These are phyloP conservation scores for Naematelia aurantialba DNA, from an alignment of 768 basidiomycete genomes.

Conservation along the genomic window DNA sequence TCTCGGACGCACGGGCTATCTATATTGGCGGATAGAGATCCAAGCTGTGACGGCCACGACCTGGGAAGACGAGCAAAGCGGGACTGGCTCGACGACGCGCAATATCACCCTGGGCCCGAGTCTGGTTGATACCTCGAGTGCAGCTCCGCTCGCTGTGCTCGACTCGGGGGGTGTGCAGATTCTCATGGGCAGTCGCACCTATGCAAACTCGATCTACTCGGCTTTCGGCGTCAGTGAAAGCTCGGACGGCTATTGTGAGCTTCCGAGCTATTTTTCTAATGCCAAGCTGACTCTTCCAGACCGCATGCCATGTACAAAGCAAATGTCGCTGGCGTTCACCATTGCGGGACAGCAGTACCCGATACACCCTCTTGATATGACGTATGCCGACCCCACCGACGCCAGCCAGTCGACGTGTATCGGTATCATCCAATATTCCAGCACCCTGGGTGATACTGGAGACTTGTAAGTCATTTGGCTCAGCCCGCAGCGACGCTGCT, in stretches of 20 bases:
- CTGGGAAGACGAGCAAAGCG: slow-evolving; percentile 28
- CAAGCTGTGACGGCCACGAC: slow-evolving; percentile 32
- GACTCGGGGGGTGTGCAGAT: slow-evolving; percentile 49
- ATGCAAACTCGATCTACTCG: slow-evolving; percentile 41
- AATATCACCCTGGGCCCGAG: slow-evolving; percentile 31
- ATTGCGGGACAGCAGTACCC: slow-evolving; percentile 35
- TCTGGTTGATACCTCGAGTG: slow-evolving; percentile 21
- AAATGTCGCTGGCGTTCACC: slow-evolving; percentile 40
- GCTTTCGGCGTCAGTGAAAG: slow-evolving; percentile 35
- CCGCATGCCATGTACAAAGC: slow-evolving; percentile 45
- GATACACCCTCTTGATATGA: slow-evolving; percentile 48
- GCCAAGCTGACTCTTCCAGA: slow-evolving; percentile 22
- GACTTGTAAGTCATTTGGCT: slow-evolving; percentile 32
- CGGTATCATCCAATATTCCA: slow-evolving; percentile 46
- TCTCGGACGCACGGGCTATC: slow-evolving; percentile 35
- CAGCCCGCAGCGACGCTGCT: background rate
- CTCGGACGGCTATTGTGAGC: slow-evolving; percentile 47
- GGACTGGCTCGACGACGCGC: slow-evolving; percentile 13
- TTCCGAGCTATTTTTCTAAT: slow-evolving; percentile 1
- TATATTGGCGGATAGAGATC: slow-evolving; percentile 44
- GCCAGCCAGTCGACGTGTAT: slow-evolving; percentile 41
- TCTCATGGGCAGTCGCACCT: slow-evolving; percentile 34
- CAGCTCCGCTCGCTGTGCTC: slow-evolving; percentile 41
- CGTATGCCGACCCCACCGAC: slow-evolving; percentile 37
- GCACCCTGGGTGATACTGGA: slow-evolving; percentile 33